Evolutionary conservation across 306 rosid genomes (phyloP).

Genomic region (Potentilla sterilis): DNA sequence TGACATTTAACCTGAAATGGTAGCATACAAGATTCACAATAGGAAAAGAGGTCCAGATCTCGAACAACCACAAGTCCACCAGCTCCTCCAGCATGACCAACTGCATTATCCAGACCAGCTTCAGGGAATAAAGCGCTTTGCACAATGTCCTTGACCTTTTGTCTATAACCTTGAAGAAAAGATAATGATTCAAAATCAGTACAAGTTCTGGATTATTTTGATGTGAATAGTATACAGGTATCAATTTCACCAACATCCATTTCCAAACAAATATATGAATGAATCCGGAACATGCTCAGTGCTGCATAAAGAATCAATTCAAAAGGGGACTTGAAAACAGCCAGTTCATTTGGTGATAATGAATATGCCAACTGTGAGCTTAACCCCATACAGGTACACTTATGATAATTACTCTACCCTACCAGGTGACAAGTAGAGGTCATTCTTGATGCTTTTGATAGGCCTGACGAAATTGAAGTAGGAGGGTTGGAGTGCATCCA

Average conservation of each 20-base stretch:
- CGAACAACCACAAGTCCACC: conserved; percentile 95
- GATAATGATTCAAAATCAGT: conserved; percentile 3
- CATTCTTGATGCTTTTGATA: conserved; percentile 5
- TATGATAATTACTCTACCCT: conserved; percentile 4
- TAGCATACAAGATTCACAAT: conserved; percentile 93
- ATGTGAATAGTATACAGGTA: not conserved
- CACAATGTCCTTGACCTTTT: conserved; percentile 76
- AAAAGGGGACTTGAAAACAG: not conserved
- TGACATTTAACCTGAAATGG: conserved; percentile 93
- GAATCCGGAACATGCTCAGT: not conserved
- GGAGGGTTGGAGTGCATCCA: not conserved
- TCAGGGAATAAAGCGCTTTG: conserved; percentile 92
- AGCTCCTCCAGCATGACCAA: conserved; percentile 90
- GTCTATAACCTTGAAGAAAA: conserved; percentile 63
- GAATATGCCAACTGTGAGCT: not conserved
- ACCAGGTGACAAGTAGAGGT: not conserved
- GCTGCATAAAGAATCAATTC: not conserved
- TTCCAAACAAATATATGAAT: not conserved
- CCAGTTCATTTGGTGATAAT: not conserved
- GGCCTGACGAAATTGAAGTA: not conserved
- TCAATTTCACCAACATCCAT: not conserved
- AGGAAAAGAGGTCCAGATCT: conserved; percentile 80
- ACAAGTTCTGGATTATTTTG: not conserved
- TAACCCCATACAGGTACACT: not conserved
- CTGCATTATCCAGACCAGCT: conserved; percentile 68